Conservation (phyloP, 257 asterid genomes). For the Ehretia macrophylla region DNA sequence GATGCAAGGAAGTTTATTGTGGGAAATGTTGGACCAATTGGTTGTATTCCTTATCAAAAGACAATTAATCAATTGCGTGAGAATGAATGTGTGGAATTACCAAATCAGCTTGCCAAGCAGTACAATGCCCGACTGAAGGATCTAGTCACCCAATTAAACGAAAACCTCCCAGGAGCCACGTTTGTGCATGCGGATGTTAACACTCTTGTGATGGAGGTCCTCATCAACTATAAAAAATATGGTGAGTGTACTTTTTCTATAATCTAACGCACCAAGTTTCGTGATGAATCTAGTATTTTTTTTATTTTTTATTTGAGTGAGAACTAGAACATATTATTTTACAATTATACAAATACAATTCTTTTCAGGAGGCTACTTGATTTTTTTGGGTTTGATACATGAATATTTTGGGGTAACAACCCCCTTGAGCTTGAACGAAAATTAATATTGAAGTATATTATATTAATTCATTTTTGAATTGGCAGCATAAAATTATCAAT, state of each 20-base stretch:
- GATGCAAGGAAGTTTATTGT: slow-evolving; percentile 80
- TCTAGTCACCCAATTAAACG: slow-evolving; percentile 46
- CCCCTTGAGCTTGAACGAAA: too few species aligned
- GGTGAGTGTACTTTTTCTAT: slow-evolving; percentile 53
- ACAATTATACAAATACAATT: too few species aligned
- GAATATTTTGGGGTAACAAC: too few species aligned
- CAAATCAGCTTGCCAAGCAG: slow-evolving; percentile 71
- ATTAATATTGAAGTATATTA: not conserved
- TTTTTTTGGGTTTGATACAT: too few species aligned
- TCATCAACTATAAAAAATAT: slow-evolving; percentile 63
- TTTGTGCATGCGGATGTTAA: slow-evolving; percentile 77
- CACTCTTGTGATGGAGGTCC: slow-evolving; percentile 86
- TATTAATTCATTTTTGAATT: not conserved
- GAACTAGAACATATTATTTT: too few species aligned
- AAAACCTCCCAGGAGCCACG: slow-evolving; percentile 64
- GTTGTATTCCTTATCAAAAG: slow-evolving; percentile 93
- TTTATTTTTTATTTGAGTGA: too few species aligned
- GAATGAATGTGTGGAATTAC: slow-evolving; percentile 66
- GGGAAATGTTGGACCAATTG: slow-evolving; percentile 88
- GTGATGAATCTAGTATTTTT: too few species aligned
- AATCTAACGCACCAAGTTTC: too few species aligned
- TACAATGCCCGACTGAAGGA: slow-evolving; percentile 69
- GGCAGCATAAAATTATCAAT: not conserved
- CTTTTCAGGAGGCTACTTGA: too few species aligned
- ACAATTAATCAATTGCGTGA: slow-evolving; percentile 60